phyloP scores from a whole-genome alignment of 2,329 filamentous ascomycete species.

The Ophiostoma australiae region DNA sequence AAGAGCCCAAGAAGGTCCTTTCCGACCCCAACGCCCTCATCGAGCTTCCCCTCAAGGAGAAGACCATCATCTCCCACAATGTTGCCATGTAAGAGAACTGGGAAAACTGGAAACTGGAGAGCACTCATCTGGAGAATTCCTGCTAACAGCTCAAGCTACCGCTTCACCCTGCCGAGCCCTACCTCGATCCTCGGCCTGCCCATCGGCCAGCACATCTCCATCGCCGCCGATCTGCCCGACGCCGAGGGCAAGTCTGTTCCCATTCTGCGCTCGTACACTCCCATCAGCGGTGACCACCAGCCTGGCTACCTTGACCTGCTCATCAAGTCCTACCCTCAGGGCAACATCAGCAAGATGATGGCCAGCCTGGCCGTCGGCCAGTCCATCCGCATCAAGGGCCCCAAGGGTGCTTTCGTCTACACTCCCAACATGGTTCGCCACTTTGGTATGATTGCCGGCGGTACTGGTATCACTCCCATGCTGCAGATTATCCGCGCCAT shows the following conservation, averaged over 20 bases:
- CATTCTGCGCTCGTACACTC: conserved; percentile 86
- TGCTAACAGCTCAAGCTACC: conserved; percentile 59
- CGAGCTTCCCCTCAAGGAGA: conserved; percentile 87
- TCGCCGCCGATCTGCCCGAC: conserved; percentile 68
- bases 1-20: conserved; percentile 70
- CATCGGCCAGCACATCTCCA: conserved; percentile 98
- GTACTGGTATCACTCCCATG: conserved; percentile 98
- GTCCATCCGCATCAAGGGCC: conserved; percentile 83
- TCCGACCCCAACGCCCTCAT: conserved; percentile 78
- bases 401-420: conserved; percentile 98
- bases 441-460: conserved; percentile 97
- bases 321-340: conserved; percentile 95
- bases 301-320: conserved; percentile 92
- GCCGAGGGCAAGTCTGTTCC: conserved; percentile 70
- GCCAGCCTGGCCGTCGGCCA: conserved; percentile 77
- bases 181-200: conserved; percentile 86
- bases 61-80: conserved; percentile 95
- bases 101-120: neutral
- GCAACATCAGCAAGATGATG: conserved; percentile 95
- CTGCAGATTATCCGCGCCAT: conserved; percentile 92
- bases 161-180: conserved; percentile 75
- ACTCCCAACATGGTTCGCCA: conserved; percentile 92
- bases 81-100: conserved; percentile 68
- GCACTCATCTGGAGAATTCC: neutral
- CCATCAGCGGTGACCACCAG: conserved; percentile 83